Percentiles rank a stretch among this genome's conserved stretches.
Conservation (phyloP, 495 filamentous ascomycete genomes). For the Pyrenula massariospora region DNA sequence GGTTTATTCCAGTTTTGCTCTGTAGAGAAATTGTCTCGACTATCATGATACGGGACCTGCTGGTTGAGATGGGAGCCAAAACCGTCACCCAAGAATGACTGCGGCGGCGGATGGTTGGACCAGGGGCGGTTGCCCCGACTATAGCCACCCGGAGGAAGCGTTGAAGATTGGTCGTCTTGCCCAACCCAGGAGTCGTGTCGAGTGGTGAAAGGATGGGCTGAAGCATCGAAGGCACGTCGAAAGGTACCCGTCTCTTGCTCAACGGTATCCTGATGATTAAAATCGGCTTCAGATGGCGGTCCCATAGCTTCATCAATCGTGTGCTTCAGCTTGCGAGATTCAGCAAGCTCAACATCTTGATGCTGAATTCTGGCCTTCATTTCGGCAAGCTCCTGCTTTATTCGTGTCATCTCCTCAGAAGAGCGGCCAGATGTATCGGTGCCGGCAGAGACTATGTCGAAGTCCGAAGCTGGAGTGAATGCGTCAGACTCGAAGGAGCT, state of each 20-base stretch:
- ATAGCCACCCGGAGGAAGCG: constrained; percentile 45
- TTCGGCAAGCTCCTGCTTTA: constrained; percentile 63
- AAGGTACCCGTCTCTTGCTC: constrained; percentile 42
- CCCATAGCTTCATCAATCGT: constrained; percentile 64
- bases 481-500: constrained; percentile 41
- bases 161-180: constrained; percentile 53
- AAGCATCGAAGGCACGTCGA: constrained; percentile 41
- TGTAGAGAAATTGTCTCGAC: neutral
- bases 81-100: constrained; percentile 1
- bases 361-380: constrained; percentile 70
- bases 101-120: constrained; percentile 14
- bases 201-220: constrained; percentile 33
- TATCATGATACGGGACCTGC: neutral
- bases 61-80: neutral
- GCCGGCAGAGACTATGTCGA: constrained; percentile 24
- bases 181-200: constrained; percentile 51
- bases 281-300: constrained; percentile 45
- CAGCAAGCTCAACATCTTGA: constrained; percentile 74
- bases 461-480: constrained; percentile 45
- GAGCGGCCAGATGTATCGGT: constrained; percentile 17
- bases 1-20: constrained; percentile 7
- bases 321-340: constrained; percentile 63
- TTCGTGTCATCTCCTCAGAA: constrained; percentile 37
- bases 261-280: constrained; percentile 29
- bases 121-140: constrained; percentile 52